Evolutionary conservation across 441 rosid species (phyloP).

Genomic region (Arabidopsis hybrid): DNA sequence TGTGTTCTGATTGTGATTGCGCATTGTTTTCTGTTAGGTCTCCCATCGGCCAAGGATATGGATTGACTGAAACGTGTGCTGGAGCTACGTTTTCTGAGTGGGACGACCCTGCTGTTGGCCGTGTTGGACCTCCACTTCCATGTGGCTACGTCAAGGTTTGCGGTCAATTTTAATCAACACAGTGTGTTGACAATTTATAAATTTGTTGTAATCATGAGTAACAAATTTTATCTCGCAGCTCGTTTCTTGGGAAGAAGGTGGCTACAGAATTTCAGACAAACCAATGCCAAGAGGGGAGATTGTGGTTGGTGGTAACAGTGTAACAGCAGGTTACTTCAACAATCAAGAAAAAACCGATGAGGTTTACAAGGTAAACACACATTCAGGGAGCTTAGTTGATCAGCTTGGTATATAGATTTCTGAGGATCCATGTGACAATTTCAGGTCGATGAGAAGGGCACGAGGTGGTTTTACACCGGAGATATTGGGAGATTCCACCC

Average conservation of each 20-base stretch:
- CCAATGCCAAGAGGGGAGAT: constrained; percentile 96
- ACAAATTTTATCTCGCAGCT: constrained; percentile 62
- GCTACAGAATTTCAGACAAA: constrained; percentile 70
- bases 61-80: constrained; percentile 95
- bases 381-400: not conserved
- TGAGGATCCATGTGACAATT: constrained; percentile 22
- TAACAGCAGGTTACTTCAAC: constrained; percentile 86
- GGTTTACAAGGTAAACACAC: constrained; percentile 75
- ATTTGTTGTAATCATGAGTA: not conserved
- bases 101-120: constrained; percentile 82
- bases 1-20: constrained; percentile 20
- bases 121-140: constrained; percentile 95
- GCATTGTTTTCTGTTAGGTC: constrained; percentile 55
- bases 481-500: constrained; percentile 87
- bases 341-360: constrained; percentile 78
- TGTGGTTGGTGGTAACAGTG: constrained; percentile 82
- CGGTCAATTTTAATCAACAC: not conserved
- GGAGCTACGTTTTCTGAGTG: constrained; percentile 91
- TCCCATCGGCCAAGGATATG: constrained; percentile 91
- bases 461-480: constrained; percentile 88
- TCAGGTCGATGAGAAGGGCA: constrained; percentile 90
- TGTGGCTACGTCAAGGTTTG: constrained; percentile 79
- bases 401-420: not conserved
- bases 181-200: not conserved
- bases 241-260: constrained; percentile 94